Evolutionary conservation across 148 eudicot species (phyloP), one percentile per base, ranked within the genome.

Genomic region (Chenopodium berlandieri): DNA sequence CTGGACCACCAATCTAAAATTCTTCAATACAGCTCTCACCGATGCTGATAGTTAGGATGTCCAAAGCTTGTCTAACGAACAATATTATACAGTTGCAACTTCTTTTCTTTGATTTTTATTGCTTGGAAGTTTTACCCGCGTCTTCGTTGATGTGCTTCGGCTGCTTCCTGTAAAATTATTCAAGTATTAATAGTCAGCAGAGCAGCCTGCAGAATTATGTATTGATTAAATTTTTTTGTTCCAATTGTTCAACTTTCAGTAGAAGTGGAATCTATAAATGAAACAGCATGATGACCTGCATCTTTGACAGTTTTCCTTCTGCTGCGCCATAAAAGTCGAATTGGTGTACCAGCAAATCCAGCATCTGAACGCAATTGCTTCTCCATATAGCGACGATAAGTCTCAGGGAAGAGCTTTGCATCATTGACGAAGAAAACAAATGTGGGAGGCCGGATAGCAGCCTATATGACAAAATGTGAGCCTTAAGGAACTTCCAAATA

Each of bases 401-500:
- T 92, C 78, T 94, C 97, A 40, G 98, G 79, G 78, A 97, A 97
- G 82, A 97, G 97, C 73, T 94, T 94, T 71, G 98, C 90, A 82
- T 97, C 98, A 79, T 97, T 97, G 75, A 94, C 98, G 79, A 97
- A 97, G 93, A 96, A 97, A 75, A 94, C 98, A 90, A 97, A 97
- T 10, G 99, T 90, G 25, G 99, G 99, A 32, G 99, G 99, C 73
- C 96, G 86, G 58, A 94, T 91, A 82, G 99, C 99, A 81, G 99
- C 98, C 99, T 97, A 91, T 97, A 91, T 73, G 80, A 88, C 79
- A 84, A 79, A 73, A 50, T 25, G 64, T n/a, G 25, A 60, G 58
- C 40, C 48, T 54, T 56, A 48, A 23, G 12, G n/a, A 83, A 46
- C 75, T 74, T 83, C 65, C 17, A 44, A 27, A 75, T 58, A 9